A percentile compares a stretch with the other conserved stretches of the same genome.
These are phyloP conservation scores for Maudiozyma serrabonitensis DNA, from an alignment of 805 yeast genomes.

Conservation along the genomic window DNA sequence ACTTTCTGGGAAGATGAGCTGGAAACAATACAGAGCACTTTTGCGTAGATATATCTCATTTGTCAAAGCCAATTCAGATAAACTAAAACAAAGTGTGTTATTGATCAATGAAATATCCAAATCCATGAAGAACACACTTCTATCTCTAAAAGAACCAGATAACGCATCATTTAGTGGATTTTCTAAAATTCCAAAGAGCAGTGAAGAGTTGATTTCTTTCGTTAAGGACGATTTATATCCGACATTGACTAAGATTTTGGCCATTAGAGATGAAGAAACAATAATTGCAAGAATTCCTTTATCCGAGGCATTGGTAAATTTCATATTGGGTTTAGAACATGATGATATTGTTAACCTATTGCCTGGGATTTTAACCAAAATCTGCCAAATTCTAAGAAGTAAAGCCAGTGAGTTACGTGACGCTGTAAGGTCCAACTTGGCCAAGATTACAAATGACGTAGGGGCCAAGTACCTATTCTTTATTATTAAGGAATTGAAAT, in stretches of 20 bases:
- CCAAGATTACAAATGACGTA: conserved; percentile 49
- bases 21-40: conserved; percentile 75
- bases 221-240: conserved; percentile 52
- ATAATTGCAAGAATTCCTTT: conserved; percentile 65
- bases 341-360: conserved; percentile 48
- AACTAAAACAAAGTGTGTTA: conserved; percentile 47
- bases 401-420: conserved; percentile 84
- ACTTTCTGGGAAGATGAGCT: conserved; percentile 49
- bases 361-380: conserved; percentile 73
- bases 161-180: conserved; percentile 9
- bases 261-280: conserved; percentile 67
- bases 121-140: conserved; percentile 35
- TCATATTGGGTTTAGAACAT: conserved; percentile 51
- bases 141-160: conserved; percentile 10
- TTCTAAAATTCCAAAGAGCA: conserved; percentile 31
- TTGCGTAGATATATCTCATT: conserved; percentile 55
- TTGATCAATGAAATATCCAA: conserved; percentile 49
- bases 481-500: conserved; percentile 64
- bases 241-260: conserved; percentile 48
- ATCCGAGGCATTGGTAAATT: conserved; percentile 67
- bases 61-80: conserved; percentile 37
- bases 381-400: conserved; percentile 83
- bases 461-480: conserved; percentile 71
- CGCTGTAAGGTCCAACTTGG: conserved; percentile 65
- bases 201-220: conserved; percentile 35